Base-by-base conservation (phyloP, 176 grass and related monocot genomes). In the Ananas comosus region DNA sequence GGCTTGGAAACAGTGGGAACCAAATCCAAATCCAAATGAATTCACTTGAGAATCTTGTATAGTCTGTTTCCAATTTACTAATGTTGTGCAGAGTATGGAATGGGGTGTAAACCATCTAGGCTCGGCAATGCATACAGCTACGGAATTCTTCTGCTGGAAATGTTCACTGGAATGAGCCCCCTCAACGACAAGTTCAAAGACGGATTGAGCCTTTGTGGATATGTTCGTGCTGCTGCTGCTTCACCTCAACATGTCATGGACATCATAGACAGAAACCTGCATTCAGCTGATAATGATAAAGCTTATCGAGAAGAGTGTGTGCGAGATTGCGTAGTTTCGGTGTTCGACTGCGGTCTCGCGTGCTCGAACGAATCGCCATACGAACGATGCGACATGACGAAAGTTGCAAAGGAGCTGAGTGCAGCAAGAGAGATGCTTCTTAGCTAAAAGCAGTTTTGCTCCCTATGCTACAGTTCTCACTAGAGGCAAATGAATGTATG, bases 221-320 rank as follows among this genome's bases (percentile, higher is more conserved):
- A 77, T 1, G 73, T 69, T 18, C 1, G 9, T 72, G 24, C 9
- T 21, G n/a, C 67, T 73, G 14, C 66, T 88, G 24, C 77, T 58
- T 11, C 22, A 0, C 22, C 22, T 23, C 4, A 75, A 5, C 50
- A 58, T 5, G 3, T 72, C 3, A 9, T 18, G 3, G 59, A 53
- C 48, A 68, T 47, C 8, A 68, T 2, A 10, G 53, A 57, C 17
- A 13, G 1, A 57, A 16, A 57, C 53, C 12, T 57, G 14, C 53
- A 4, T 1, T 4, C 22, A 23, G 22, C 22, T 23, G 22, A 23
- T 23, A 23, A 23, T 23, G 22, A 23, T 23, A 23, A 0, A 23
- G 22, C 22, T 23, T 23, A 23, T 23, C 22, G 22, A 23, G 22
- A 23, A 23, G 22, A 23, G 22, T 1, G 1, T 23, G 22, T 23